phyloP scores from a whole-genome alignment of 2,329 filamentous ascomycete genomes.

The Cyclaneusma minus region DNA sequence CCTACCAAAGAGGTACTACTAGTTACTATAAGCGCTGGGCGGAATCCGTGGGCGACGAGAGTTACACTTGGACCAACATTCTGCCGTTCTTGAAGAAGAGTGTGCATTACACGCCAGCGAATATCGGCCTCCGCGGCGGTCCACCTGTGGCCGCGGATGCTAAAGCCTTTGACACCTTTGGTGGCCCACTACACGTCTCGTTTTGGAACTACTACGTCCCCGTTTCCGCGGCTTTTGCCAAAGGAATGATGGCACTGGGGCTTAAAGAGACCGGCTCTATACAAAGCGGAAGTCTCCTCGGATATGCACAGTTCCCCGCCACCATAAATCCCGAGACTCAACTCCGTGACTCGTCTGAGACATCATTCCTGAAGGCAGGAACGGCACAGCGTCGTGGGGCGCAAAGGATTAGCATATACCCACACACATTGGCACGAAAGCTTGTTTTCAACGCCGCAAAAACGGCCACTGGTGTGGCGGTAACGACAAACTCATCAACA shows the following conservation, averaged over 20 bases:
- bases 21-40: slow-evolving; percentile 19
- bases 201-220: slow-evolving; percentile 4
- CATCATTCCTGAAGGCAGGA: slow-evolving; percentile 5
- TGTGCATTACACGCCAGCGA: slow-evolving; percentile 19
- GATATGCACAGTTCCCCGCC: slow-evolving; percentile 2
- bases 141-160: too few relatives aligned
- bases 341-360: slow-evolving; percentile 7
- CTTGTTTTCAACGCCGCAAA: slow-evolving; percentile 8
- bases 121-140: too few relatives aligned
- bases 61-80: slow-evolving; percentile 24
- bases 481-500: slow-evolving; percentile 10
- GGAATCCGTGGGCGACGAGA: slow-evolving; percentile 25
- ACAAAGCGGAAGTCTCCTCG: slow-evolving; percentile 2
- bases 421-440: slow-evolving; percentile 5
- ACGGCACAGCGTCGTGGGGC: slow-evolving; percentile 3
- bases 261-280: slow-evolving; percentile 7
- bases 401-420: slow-evolving; percentile 7
- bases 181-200: slow-evolving; percentile 9
- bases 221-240: too few relatives aligned
- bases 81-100: slow-evolving; percentile 24
- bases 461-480: slow-evolving; percentile 3
- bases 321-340: slow-evolving; percentile 6
- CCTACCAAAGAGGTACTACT: slow-evolving; percentile 21
- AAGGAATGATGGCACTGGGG: too few relatives aligned
- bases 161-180: too few relatives aligned